Evolutionary conservation across 2,329 filamentous ascomycete genomes (phyloP), one percentile per base, ranked within the genome.

Genomic region (Ceratocystis huliohia): DNA sequence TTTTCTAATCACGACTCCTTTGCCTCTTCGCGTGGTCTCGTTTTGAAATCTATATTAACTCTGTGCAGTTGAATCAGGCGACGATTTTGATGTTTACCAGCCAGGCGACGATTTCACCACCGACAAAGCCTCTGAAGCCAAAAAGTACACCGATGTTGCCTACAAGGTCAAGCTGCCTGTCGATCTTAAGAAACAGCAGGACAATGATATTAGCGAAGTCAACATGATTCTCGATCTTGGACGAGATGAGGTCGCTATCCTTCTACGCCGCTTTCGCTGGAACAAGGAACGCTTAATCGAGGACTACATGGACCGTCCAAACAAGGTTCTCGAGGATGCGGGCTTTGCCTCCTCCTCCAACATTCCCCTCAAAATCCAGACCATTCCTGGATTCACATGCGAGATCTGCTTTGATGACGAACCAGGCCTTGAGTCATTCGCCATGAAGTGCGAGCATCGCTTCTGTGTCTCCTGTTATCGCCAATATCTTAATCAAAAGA

Each of bases 321-420:
- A 88, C 68, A 84, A 88, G 72, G 84, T 94, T 1, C 78, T 97
- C 44, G 91, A 96, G 72, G 86, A 86, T 68, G 92, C 93, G 15
- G 94, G 94, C 0, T 78, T 99, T 37, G 88, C 87, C 45, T 82
- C 86, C 65, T 84, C 80, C 68, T 80, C 83, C n/a, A 77, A 78
- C 1, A 78, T 78, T 10, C 80, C 82, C 10, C 88, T 89, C 1
- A 86, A 84, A 72, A 81, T 95, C 2, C 84, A 92, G 73, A 78
- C 80, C 17, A 78, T 93, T 20, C 80, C 84, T 15, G 91, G 86
- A 7, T 99, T 99, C 74, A 80, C 84, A 72, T 99, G 94, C 77
- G 91, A 96, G 69, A 99, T 99, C 70, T 99, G 94, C 78, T 97
- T 89, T 75, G 92, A 97, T 72, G 94, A 99, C 70, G 88, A 83